Evolutionary conservation across 805 yeast species (phyloP), one percentile per base, ranked within the genome.

Genomic region (Blastobotrys parvus): DNA sequence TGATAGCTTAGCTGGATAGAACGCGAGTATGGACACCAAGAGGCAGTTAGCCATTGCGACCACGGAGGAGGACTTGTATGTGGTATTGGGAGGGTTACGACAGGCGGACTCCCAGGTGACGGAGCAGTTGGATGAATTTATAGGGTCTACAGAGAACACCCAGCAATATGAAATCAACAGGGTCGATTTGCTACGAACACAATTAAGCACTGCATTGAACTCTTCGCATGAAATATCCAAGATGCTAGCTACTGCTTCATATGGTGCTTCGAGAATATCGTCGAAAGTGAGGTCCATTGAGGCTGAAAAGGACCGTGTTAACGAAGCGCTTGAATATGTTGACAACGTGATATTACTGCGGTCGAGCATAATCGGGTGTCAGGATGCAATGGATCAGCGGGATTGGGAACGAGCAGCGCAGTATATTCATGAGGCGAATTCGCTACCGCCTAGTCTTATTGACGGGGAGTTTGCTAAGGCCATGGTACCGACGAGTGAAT

Each of bases 401-500:
- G 76, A 85, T 52, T 87, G 92, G 84, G 75, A 73, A 22, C 59
- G 74, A n/a, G 95, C 95, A 1, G 90, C 95, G 0, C 67, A 66
- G 42, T 74, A 87, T 15, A 81, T 88, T 3, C 56, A 64, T 44
- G 65, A 65, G 21, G 77, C 82, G 3, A 64, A 73, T 38, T 44
- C 58, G 4, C 63, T 90, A 31, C 85, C 94, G 0, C 51, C 60
- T 1, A 71, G 68, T 1, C 53, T 73, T 4, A 57, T 82, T 13
- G 66, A 62, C 13, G 89, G 95, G 16, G 68, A 74, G 43, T 88
- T 82, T 60, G 90, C 94, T 1, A 72, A 78, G 39, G 78, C 71
- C 36, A 84, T 83, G 54, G 90, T 90, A 15, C 98, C 98, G 0
- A 78, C 94, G 0, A 69, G 82, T 8, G 94, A 86, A 44, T 70